Conservation (phyloP, 257 asterid species). For the Nicotiana undulata region DNA sequence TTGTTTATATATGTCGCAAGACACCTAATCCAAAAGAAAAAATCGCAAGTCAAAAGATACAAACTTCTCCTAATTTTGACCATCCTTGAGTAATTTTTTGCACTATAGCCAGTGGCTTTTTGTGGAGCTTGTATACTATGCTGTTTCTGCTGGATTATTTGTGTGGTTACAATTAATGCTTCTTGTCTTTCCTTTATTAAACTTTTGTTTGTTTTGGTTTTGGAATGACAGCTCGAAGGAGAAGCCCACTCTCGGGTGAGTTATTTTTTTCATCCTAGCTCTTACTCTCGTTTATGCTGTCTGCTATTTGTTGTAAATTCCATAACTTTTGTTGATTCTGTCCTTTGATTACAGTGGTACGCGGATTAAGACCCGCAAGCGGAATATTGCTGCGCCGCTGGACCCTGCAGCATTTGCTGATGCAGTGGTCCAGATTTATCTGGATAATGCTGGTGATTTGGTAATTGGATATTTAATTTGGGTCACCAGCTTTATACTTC, state of each 20-base stretch:
- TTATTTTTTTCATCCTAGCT: neutral
- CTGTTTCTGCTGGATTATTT: neutral
- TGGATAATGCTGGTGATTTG: constrained; percentile 99
- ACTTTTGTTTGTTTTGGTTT: constrained; percentile 10
- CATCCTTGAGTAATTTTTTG: neutral
- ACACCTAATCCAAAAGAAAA: too few relatives aligned
- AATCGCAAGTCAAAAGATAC: neutral
- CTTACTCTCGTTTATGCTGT: neutral
- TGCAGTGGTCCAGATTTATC: constrained; percentile 99
- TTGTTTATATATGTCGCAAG: neutral
- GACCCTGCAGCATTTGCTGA: constrained; percentile 99
- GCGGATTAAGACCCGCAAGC: constrained; percentile 99
- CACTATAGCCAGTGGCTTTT: neutral
- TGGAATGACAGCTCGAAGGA: constrained; percentile 86
- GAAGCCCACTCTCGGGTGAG: constrained; percentile 99
- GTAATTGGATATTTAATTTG: constrained; percentile 28
- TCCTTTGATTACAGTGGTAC: constrained; percentile 60
- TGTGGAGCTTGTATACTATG: neutral
- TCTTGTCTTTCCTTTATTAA: neutral
- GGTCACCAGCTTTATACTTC: neutral
- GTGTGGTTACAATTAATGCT: neutral
- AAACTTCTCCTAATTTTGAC: neutral
- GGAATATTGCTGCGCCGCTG: constrained; percentile 96
- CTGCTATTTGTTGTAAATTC: neutral
- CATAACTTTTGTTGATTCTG: constrained; percentile 6